Percentiles rank a stretch among this genome's conserved stretches.
phyloP scores from a whole-genome alignment of 371 early-diverging fungal species.

The Mortierella sp. region DNA sequence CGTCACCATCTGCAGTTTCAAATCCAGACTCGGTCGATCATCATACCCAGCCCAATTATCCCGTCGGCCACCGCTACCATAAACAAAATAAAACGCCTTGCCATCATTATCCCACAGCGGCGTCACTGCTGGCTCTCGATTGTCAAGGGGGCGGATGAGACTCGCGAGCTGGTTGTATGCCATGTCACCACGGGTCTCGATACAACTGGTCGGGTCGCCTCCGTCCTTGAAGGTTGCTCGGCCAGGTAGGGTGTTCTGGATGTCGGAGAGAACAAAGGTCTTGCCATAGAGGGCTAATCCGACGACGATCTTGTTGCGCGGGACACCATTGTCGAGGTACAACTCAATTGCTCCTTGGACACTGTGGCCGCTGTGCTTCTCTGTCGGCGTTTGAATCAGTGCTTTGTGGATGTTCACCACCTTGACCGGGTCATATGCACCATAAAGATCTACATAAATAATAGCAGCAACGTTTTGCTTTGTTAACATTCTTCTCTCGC shows the following conservation, averaged over 20 bases:
- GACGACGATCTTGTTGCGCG: constrained; percentile 82
- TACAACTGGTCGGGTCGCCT: constrained; percentile 42
- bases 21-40: constrained; percentile 41
- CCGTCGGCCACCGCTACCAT: constrained; percentile 1
- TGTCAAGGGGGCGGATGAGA: constrained; percentile 12
- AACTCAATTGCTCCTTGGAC: constrained; percentile 75
- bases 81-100: constrained; percentile 40
- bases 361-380: constrained; percentile 39
- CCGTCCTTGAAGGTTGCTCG: constrained; percentile 20
- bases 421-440: constrained; percentile 64
- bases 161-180: constrained; percentile 43
- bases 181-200: constrained; percentile 35
- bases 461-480: no score
- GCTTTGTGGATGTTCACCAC: constrained; percentile 47
- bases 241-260: constrained; percentile 16
- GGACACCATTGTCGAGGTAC: constrained; percentile 76
- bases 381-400: constrained; percentile 34
- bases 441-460: constrained; percentile 66
- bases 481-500: not conserved
- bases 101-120: constrained; percentile 37
- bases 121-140: not conserved
- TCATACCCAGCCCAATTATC: constrained; percentile 49
- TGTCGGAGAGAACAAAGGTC: constrained; percentile 27
- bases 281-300: constrained; percentile 84
- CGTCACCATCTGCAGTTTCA: constrained; percentile 39